Percentiles rank a stretch among this genome's conserved stretches.
Conservation (phyloP, 2,329 filamentous ascomycete genomes). For the Rutstroemia sydowiana region DNA sequence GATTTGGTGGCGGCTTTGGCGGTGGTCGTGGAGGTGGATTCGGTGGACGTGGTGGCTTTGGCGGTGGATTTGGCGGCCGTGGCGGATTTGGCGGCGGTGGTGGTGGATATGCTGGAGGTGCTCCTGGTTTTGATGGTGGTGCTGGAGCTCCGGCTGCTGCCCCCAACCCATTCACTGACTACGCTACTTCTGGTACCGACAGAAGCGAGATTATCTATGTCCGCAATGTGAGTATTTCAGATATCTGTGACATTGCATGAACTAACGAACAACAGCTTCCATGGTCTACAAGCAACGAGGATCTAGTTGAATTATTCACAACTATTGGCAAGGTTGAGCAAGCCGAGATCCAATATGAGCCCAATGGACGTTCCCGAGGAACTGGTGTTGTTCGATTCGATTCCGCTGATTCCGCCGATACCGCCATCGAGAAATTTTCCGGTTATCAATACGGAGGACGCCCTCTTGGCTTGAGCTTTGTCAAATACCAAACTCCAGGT, state of each 20-base stretch:
- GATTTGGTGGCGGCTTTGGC: constrained; percentile 44
- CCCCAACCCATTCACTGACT: constrained; percentile 92
- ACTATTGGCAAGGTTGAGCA: constrained; percentile 98
- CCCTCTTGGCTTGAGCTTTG: constrained; percentile 85
- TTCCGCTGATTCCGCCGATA: constrained; percentile 74
- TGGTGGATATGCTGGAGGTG: constrained; percentile 50
- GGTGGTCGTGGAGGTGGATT: constrained; percentile 53
- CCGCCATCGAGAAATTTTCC: constrained; percentile 93
- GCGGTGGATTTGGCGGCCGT: constrained; percentile 36
- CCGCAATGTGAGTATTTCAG: constrained; percentile 69
- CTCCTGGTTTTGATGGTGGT: constrained; percentile 22
- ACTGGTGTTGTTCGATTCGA: constrained; percentile 97
- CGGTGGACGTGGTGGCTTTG: constrained; percentile 49
- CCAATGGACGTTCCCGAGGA: constrained; percentile 88
- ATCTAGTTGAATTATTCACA: constrained; percentile 90
- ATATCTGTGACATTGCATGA: background rate
- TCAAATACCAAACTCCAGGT: constrained; percentile 77
- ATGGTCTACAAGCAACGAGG: constrained; percentile 98
- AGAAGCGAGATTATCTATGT: constrained; percentile 83
- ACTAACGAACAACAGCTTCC: constrained; percentile 60
- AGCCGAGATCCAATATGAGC: constrained; percentile 98
- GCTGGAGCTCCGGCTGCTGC: constrained; percentile 43
- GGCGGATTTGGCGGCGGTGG: constrained; percentile 33
- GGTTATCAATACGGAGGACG: constrained; percentile 96
- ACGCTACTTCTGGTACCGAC: constrained; percentile 79